Conservation (phyloP, 1,284 basidiomycete species). For the Puccinia novopanici region DNA sequence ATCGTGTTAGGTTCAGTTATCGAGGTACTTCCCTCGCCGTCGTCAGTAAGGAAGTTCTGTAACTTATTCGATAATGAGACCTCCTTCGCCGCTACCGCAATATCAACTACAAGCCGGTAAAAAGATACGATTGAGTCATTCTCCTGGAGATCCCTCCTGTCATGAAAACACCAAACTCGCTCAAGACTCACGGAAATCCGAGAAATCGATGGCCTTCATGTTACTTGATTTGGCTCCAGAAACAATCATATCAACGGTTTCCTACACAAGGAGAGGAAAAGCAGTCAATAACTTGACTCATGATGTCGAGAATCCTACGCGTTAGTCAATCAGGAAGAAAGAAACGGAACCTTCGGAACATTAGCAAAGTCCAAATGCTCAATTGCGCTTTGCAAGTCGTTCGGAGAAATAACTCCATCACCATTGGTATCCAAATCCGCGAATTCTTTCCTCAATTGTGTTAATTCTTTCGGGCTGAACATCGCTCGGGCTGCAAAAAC, state of each 20-base stretch:
- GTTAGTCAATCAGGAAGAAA: not conserved
- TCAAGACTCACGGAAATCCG: constrained; percentile 48
- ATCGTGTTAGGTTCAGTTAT: constrained; percentile 22
- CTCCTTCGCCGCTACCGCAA: constrained; percentile 47
- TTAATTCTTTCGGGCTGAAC: constrained; percentile 51
- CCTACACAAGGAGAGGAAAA: constrained; percentile 13
- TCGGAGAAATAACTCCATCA: constrained; percentile 40
- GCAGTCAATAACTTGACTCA: not conserved
- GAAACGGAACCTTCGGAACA: constrained; percentile 35
- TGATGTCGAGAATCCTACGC: not conserved
- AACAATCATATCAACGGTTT: constrained; percentile 42
- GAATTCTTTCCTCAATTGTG: constrained; percentile 47
- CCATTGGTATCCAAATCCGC: constrained; percentile 42
- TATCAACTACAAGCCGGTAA: constrained; percentile 29
- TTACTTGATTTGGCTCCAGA: constrained; percentile 36
- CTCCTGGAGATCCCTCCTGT: not conserved
- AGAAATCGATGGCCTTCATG: constrained; percentile 43
- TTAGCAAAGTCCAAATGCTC: constrained; percentile 46
- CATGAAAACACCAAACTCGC: not conserved
- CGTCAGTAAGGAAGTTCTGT: constrained; percentile 34
- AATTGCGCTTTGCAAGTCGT: constrained; percentile 40
- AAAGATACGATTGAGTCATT: not conserved
- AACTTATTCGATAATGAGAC: constrained; percentile 49
- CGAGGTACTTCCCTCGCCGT: not conserved
- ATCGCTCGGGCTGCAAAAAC: constrained; percentile 39